phyloP scores from a whole-genome alignment of 1,284 basidiomycete genomes.

The Irpex sp. region DNA sequence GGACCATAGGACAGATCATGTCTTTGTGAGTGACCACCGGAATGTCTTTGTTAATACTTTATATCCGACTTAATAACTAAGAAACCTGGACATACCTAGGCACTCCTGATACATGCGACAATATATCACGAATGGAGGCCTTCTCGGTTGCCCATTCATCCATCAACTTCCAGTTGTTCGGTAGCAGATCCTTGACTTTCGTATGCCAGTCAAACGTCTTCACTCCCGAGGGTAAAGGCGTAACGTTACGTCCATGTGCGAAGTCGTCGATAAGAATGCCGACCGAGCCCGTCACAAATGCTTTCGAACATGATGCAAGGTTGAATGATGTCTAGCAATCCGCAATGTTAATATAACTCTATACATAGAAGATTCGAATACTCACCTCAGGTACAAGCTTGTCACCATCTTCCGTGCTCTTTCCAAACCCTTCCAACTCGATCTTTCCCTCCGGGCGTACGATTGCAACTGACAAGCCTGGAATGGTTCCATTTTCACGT shows the following conservation, averaged over 20 bases:
- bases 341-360: not conserved
- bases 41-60: not conserved
- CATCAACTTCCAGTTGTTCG: slow-evolving; percentile 27
- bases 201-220: slow-evolving; percentile 29
- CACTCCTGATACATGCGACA: slow-evolving; percentile 24
- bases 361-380: not conserved
- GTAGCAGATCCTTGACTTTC: slow-evolving; percentile 29
- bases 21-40: not conserved
- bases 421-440: slow-evolving; percentile 27
- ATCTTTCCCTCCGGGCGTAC: slow-evolving; percentile 15
- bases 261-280: slow-evolving; percentile 36
- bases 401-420: slow-evolving; percentile 12
- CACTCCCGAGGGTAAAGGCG: slow-evolving; percentile 29
- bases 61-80: not conserved
- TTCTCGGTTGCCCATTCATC: slow-evolving; percentile 29
- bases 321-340: slow-evolving; percentile 32
- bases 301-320: slow-evolving; percentile 32
- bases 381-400: not conserved
- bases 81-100: slow-evolving; percentile 15
- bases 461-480: slow-evolving; percentile 24
- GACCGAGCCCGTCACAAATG: slow-evolving; percentile 32
- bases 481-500: slow-evolving; percentile 16
- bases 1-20: slow-evolving; percentile 33
- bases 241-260: slow-evolving; percentile 27
- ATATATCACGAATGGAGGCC: slow-evolving; percentile 27